Conservation (phyloP, 257 asterid species). For the Fraxinus pennsylvanica region DNA sequence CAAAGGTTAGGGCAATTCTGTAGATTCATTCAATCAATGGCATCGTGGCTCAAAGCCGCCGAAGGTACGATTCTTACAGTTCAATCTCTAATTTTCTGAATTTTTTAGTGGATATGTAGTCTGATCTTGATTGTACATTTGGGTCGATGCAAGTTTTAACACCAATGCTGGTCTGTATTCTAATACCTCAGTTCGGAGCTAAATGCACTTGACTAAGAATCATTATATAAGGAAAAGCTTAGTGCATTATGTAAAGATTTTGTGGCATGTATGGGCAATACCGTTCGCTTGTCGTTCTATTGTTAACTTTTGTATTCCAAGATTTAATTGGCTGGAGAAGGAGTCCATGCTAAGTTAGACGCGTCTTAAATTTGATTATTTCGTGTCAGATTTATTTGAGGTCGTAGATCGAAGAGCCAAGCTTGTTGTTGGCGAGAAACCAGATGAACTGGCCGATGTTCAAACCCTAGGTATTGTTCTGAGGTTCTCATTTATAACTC, state of each 20-base stretch:
- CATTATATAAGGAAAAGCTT: not conserved
- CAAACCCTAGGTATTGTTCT: slow-evolving; percentile 54
- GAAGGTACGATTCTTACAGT: slow-evolving; percentile 58
- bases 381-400: slow-evolving; percentile 79
- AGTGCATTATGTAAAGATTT: not conserved
- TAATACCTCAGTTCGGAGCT: slow-evolving; percentile 15
- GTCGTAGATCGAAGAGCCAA: slow-evolving; percentile 96
- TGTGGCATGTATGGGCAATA: not conserved
- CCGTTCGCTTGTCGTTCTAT: not conserved
- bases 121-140: slow-evolving; percentile 31
- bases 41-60: slow-evolving; percentile 95
- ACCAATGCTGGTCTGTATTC: not conserved
- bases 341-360: not conserved
- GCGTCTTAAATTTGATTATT: slow-evolving; percentile 14
- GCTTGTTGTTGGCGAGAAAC: slow-evolving; percentile 80
- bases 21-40: slow-evolving; percentile 41
- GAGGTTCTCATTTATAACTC: slow-evolving; percentile 8
- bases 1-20: slow-evolving; percentile 28
- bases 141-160: slow-evolving; percentile 22
- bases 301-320: not conserved
- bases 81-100: not conserved
- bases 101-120: slow-evolving; percentile 15
- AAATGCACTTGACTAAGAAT: slow-evolving; percentile 7
- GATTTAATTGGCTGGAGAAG: not conserved
- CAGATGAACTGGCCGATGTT: slow-evolving; percentile 64